phyloP scores from a whole-genome alignment of 441 rosid species.

The Kokia cookei region DNA sequence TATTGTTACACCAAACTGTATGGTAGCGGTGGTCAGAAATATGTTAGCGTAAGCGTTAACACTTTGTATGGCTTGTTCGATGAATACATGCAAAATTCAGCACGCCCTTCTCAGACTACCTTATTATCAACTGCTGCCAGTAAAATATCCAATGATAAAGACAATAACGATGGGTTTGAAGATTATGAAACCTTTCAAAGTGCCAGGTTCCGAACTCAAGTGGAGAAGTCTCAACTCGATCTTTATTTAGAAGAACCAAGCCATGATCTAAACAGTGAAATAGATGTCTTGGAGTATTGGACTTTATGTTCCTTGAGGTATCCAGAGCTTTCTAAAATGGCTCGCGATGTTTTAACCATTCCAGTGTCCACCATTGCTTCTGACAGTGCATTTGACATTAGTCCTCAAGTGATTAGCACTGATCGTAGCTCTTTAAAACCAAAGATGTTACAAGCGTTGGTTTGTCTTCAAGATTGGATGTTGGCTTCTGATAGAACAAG shows the following conservation, averaged over 20 bases:
- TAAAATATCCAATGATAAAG: conserved; percentile 7
- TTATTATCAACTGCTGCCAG: conserved; percentile 9
- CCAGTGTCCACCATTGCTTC: conserved; percentile 14
- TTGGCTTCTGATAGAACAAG: conserved; percentile 12
- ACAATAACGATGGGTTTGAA: conserved; percentile 20
- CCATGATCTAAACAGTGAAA: conserved; percentile 17
- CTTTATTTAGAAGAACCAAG: conserved; percentile 19
- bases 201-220: conserved; percentile 10
- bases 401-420: conserved; percentile 6
- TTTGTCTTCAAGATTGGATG: conserved; percentile 15
- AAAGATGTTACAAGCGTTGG: conserved; percentile 12
- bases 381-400: conserved; percentile 6
- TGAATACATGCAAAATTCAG: conserved; percentile 11
- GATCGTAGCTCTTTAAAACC: conserved; percentile 10
- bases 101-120: neutral
- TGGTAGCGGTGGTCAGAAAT: conserved; percentile 11
- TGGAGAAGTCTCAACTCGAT: conserved; percentile 16
- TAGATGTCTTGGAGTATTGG: conserved; percentile 17
- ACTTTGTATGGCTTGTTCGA: conserved; percentile 12
- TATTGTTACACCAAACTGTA: conserved; percentile 18
- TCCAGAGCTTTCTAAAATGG: conserved; percentile 18
- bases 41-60: conserved; percentile 6
- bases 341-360: conserved; percentile 16
- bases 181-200: conserved; percentile 21
- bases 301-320: conserved; percentile 12